Percentiles rank a stretch among this genome's conserved stretches.
phyloP scores from a whole-genome alignment of 306 rosid species.

The Gastrolobium bilobum region DNA sequence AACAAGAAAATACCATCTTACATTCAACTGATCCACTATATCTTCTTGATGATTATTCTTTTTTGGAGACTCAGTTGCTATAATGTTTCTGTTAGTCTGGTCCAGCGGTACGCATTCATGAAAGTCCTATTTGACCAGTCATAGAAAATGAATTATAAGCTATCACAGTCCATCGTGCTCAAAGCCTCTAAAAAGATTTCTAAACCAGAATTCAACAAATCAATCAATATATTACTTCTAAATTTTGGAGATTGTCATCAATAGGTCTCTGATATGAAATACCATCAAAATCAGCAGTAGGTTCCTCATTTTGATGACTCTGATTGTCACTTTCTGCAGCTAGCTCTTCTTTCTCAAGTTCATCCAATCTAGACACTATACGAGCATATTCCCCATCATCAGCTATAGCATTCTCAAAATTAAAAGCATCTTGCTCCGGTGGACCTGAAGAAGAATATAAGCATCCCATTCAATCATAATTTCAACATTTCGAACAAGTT shows the following conservation, averaged over 20 bases:
- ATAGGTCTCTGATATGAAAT: too few species aligned
- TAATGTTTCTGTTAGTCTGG: conserved; percentile 44
- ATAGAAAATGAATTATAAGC: conserved; percentile 38
- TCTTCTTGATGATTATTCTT: conserved; percentile 48
- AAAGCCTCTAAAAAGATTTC: conserved; percentile 43
- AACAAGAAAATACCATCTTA: conserved; percentile 55
- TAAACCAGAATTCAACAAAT: conserved; percentile 44
- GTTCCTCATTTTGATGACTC: conserved; percentile 53
- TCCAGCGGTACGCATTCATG: conserved; percentile 48
- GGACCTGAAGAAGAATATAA: conserved; percentile 54
- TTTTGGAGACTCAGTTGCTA: conserved; percentile 34
- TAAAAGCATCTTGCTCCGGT: conserved; percentile 49
- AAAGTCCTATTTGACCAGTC: conserved; percentile 51
- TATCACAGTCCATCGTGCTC: conserved; percentile 36
- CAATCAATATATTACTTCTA: conserved; percentile 59
- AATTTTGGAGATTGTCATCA: conserved; percentile 44
- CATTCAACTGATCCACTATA: conserved; percentile 60
- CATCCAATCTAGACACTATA: conserved; percentile 69
- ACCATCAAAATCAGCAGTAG: too few species aligned
- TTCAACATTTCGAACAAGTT: not conserved
- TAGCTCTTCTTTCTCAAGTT: conserved; percentile 85
- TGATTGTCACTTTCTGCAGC: conserved; percentile 63
- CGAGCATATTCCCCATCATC: conserved; percentile 68
- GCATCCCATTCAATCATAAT: conserved; percentile 28
- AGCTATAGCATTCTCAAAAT: conserved; percentile 44